Evolutionary conservation across 1,284 basidiomycete genomes (phyloP).

Genomic region (Trametes versicolor): DNA sequence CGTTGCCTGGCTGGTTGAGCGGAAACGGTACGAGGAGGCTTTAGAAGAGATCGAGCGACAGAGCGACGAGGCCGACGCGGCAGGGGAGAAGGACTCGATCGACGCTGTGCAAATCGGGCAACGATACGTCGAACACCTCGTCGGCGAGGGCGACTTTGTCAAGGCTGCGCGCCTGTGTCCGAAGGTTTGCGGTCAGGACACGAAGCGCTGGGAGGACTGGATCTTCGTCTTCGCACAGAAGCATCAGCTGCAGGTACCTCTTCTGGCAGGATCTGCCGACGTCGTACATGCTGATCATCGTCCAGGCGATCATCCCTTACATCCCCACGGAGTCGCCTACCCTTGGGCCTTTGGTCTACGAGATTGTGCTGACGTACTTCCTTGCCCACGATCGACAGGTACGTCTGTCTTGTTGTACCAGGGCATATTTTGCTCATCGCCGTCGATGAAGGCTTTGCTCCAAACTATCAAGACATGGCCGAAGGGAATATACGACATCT

Average conservation of each 20-base stretch:
- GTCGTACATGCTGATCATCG: slow-evolving; percentile 4
- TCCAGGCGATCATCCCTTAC: slow-evolving; percentile 86
- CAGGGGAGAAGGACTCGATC: slow-evolving; percentile 51
- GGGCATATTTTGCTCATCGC: slow-evolving; percentile 4
- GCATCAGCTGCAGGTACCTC: slow-evolving; percentile 72
- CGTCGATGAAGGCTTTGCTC: slow-evolving; percentile 67
- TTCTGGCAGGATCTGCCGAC: slow-evolving; percentile 30
- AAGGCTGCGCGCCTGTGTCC: slow-evolving; percentile 90
- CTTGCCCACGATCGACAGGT: slow-evolving; percentile 83
- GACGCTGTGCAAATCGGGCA: slow-evolving; percentile 84
- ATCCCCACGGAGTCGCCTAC: slow-evolving; percentile 88
- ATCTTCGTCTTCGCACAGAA: slow-evolving; percentile 92
- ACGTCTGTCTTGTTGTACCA: slow-evolving; percentile 36
- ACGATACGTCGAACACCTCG: slow-evolving; percentile 84
- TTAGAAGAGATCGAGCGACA: slow-evolving; percentile 81
- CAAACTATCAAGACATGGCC: slow-evolving; percentile 92
- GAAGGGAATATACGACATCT: slow-evolving; percentile 88
- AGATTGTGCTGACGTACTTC: slow-evolving; percentile 94
- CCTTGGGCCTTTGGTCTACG: slow-evolving; percentile 89
- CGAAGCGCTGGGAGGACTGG: slow-evolving; percentile 93
- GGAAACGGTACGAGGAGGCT: slow-evolving; percentile 89
- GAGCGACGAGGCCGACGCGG: slow-evolving; percentile 42
- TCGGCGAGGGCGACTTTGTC: slow-evolving; percentile 75
- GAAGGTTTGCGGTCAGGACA: slow-evolving; percentile 86
- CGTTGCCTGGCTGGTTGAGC: slow-evolving; percentile 92